Evolutionary conservation across 495 filamentous ascomycete species (phyloP).

Genomic region (Penicillium canescens): DNA sequence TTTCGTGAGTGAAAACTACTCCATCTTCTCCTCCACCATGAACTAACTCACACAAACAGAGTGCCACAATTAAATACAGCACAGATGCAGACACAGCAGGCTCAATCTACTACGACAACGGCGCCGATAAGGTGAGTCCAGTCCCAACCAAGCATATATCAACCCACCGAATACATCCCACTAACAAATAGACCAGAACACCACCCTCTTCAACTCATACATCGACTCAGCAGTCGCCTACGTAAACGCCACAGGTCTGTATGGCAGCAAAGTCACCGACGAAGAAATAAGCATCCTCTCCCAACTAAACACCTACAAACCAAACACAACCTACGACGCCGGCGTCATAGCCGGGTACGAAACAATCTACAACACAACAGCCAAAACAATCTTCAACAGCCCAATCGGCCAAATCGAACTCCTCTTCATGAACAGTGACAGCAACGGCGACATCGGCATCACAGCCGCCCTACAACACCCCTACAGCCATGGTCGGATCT

Average conservation of each 20-base stretch:
- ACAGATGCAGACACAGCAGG: constrained; percentile 28
- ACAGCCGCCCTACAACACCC: constrained; percentile 39
- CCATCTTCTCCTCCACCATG: too few species aligned
- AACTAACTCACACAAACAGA: constrained; percentile 19
- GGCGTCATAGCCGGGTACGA: constrained; percentile 34
- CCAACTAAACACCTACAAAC: constrained; percentile 17
- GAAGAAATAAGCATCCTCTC: constrained; percentile 20
- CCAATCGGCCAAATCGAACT: constrained; percentile 30
- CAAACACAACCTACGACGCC: constrained; percentile 28
- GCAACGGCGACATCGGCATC: constrained; percentile 33
- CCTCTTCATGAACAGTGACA: constrained; percentile 35
- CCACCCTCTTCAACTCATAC: constrained; percentile 27
- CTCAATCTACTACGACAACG: constrained; percentile 29
- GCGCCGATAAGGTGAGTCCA: constrained; percentile 23
- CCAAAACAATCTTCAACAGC: constrained; percentile 27
- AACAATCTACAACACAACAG: constrained; percentile 32
- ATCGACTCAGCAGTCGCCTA: constrained; percentile 36
- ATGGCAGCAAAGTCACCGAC: constrained; percentile 11
- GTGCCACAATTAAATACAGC: constrained; percentile 30
- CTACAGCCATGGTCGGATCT: constrained; percentile 33
- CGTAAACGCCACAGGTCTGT: constrained; percentile 27
- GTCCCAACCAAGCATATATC: neutral
- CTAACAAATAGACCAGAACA: neutral
- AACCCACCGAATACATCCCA: constrained; percentile 16
- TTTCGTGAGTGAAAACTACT: constrained; percentile 20